phyloP scores from a whole-genome alignment of 805 yeast genomes.

The Kodamaea lidongshanica region DNA sequence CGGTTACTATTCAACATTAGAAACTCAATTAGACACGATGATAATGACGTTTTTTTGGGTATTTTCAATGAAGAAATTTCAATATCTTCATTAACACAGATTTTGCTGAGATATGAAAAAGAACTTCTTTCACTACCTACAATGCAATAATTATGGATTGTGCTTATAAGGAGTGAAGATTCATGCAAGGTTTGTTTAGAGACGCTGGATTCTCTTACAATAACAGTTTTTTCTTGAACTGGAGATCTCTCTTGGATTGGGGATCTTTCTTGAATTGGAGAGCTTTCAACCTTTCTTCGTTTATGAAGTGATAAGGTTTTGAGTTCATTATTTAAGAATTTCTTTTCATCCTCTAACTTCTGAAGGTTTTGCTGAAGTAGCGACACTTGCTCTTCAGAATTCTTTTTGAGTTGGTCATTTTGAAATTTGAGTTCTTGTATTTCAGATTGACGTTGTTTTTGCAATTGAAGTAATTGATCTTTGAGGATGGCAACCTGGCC shows the following conservation, averaged over 20 bases:
- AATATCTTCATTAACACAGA: slow-evolving; percentile 22
- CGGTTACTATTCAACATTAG: slow-evolving; percentile 39
- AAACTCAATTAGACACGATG: slow-evolving; percentile 36
- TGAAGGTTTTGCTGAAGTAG: slow-evolving; percentile 28
- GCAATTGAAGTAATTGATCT: slow-evolving; percentile 49
- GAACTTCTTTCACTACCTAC: slow-evolving; percentile 30
- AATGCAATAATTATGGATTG: slow-evolving; percentile 31
- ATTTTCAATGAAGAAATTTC: slow-evolving; percentile 17
- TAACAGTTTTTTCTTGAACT: too few relatives aligned
- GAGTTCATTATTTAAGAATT: slow-evolving; percentile 35
- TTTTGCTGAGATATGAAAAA: slow-evolving; percentile 26
- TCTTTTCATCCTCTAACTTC: slow-evolving; percentile 38
- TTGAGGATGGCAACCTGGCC: slow-evolving; percentile 82
- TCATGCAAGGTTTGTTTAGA: slow-evolving; percentile 15
- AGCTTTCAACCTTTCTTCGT: slow-evolving; percentile 13
- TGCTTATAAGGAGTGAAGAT: slow-evolving; percentile 28
- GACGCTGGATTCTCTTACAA: not conserved
- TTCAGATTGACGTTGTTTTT: slow-evolving; percentile 36
- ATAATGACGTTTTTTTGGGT: slow-evolving; percentile 25
- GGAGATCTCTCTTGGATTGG: too few relatives aligned
- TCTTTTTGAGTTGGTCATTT: slow-evolving; percentile 12
- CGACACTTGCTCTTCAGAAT: slow-evolving; percentile 26
- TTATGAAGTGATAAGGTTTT: slow-evolving; percentile 21
- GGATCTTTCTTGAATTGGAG: too few relatives aligned
- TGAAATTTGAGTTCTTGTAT: slow-evolving; percentile 18